These are phyloP conservation scores for Corylus americana DNA, from an alignment of 306 rosid genomes.

Conservation along the genomic window DNA sequence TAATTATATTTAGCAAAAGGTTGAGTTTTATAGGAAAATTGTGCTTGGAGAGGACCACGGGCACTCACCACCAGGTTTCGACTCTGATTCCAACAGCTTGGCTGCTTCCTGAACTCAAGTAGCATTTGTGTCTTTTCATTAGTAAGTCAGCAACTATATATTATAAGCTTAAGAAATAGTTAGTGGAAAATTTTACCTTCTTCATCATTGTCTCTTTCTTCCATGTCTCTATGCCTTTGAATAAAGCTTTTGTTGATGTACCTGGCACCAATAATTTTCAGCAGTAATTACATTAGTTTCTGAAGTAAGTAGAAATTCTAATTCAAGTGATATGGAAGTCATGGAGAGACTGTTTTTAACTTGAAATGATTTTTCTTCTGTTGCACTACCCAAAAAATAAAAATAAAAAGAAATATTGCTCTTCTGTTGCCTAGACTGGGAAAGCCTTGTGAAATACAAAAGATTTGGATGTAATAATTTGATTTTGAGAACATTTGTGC, in stretches of 20 bases:
- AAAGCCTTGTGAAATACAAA: neutral
- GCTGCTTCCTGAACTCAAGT: conserved; percentile 62
- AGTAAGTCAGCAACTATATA: conserved; percentile 18
- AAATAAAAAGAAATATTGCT: neutral
- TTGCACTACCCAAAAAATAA: neutral
- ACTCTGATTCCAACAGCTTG: conserved; percentile 50
- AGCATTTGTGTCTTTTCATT: conserved; percentile 6
- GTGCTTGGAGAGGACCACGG: neutral
- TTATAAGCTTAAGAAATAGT: conserved; percentile 1
- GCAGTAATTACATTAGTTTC: conserved; percentile 1
- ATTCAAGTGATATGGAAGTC: neutral
- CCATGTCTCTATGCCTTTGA: conserved; percentile 77
- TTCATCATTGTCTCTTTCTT: conserved; percentile 63
- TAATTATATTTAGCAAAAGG: neutral
- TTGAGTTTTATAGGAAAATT: conserved; percentile 1
- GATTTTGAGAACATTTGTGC: neutral
- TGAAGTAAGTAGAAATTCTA: neutral
- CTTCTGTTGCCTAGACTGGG: neutral
- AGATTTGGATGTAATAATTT: neutral
- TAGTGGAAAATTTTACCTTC: conserved; percentile 35
- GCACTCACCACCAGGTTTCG: conserved; percentile 53
- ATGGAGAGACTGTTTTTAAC: neutral
- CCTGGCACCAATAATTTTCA: conserved; percentile 39
- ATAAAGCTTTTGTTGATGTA: conserved; percentile 67
- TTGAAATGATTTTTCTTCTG: neutral